These are phyloP conservation scores for Coemansia sp. DNA, from an alignment of 192 early-diverging fungal genomes.

Conservation along the genomic window DNA sequence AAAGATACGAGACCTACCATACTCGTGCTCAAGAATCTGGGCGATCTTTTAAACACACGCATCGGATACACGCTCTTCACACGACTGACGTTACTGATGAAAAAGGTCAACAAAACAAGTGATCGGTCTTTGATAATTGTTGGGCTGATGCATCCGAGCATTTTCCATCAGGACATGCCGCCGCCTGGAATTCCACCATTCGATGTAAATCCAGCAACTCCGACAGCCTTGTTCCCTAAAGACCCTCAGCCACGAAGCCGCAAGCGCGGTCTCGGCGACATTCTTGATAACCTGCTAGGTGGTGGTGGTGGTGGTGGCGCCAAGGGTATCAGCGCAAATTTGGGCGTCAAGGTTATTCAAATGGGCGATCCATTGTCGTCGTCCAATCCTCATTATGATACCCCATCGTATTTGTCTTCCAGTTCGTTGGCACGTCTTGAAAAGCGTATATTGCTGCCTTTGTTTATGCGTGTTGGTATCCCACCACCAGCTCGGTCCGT, in stretches of 20 bases:
- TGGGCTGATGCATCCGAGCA: slow-evolving; percentile 51
- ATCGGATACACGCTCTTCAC: slow-evolving; percentile 53
- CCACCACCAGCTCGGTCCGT: slow-evolving; percentile 20
- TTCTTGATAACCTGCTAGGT: slow-evolving; percentile 32
- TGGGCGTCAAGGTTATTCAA: slow-evolving; percentile 36
- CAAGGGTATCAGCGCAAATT: slow-evolving; percentile 10
- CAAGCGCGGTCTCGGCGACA: slow-evolving; percentile 16
- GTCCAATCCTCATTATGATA: background rate
- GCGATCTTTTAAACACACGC: slow-evolving; percentile 52
- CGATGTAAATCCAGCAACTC: slow-evolving; percentile 46
- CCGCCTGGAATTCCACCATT: slow-evolving; percentile 52
- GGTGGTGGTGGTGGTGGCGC: slow-evolving; percentile 12
- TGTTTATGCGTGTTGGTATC: slow-evolving; percentile 49
- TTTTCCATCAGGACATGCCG: slow-evolving; percentile 42
- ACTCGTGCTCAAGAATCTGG: slow-evolving; percentile 49
- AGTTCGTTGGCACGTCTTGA: background rate
- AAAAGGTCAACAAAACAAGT: slow-evolving; percentile 18
- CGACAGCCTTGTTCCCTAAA: slow-evolving; percentile 36
- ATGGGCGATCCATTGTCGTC: slow-evolving; percentile 16
- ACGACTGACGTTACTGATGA: slow-evolving; percentile 22
- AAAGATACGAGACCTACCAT: slow-evolving; percentile 26
- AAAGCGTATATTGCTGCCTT: slow-evolving; percentile 26
- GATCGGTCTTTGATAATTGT: slow-evolving; percentile 25
- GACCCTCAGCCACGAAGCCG: slow-evolving; percentile 16
- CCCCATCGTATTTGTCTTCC: too few relatives aligned